Evolutionary conservation across 2,329 filamentous ascomycete genomes (phyloP).

Genomic region (Eutypa lata): DNA sequence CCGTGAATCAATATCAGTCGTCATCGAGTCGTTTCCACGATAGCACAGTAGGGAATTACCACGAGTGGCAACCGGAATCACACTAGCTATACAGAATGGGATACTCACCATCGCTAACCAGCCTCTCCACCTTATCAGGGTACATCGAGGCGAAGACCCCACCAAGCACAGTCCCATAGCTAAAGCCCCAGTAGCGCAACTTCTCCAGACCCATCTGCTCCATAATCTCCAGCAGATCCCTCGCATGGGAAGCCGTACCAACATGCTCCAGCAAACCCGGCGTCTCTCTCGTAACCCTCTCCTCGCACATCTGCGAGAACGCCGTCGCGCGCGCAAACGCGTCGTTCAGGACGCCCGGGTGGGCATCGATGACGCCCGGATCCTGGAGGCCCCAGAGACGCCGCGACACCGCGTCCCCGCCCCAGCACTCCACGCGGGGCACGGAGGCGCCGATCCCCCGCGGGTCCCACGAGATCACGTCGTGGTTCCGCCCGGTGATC

Average conservation of each 20-base stretch:
- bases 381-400: constrained; percentile 42
- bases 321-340: constrained; percentile 40
- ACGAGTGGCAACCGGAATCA: too few species aligned
- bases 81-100: background rate
- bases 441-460: constrained; percentile 49
- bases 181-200: constrained; percentile 53
- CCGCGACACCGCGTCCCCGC: constrained; percentile 33
- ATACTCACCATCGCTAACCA: constrained; percentile 47
- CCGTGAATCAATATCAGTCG: too few species aligned
- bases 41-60: too few species aligned
- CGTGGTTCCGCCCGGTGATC: constrained; percentile 38
- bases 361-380: constrained; percentile 43
- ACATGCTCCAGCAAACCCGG: constrained; percentile 38
- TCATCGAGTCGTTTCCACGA: background rate
- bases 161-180: constrained; percentile 52
- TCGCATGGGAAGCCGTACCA: constrained; percentile 41
- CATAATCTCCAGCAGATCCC: constrained; percentile 47
- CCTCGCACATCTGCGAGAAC: constrained; percentile 41
- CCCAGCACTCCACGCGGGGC: constrained; percentile 51
- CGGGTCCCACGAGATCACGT: constrained; percentile 50
- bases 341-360: constrained; percentile 43
- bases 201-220: constrained; percentile 37
- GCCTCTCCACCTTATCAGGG: constrained; percentile 46
- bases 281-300: constrained; percentile 24
- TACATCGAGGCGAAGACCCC: constrained; percentile 51